Base-by-base conservation (phyloP, 176 grass and related monocot genomes). In the Avena sativa region DNA sequence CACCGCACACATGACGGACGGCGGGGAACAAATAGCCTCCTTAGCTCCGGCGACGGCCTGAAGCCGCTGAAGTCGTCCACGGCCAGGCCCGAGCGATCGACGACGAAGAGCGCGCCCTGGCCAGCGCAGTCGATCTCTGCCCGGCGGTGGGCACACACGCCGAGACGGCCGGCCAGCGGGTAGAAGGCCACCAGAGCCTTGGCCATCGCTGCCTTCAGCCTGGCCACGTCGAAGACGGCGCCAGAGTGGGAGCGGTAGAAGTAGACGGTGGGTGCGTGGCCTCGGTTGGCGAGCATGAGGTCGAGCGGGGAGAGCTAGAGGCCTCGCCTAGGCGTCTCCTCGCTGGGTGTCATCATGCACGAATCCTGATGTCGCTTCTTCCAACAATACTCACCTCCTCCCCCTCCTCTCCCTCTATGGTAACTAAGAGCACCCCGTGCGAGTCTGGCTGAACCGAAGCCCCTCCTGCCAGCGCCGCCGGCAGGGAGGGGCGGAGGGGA, bases 251-350 rank as follows among this genome's bases (percentile, higher is more conserved):
- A 64, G 52, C 74, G 73, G 81, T 90, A 93, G 47, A 90, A 74
- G 77, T 88, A 88, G 25, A 93, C 82, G 4, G 50, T 59, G 9
- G 91, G 88, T 38, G 91, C 86, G 82, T 90, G 83, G 9, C 70
- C 85, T 72, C 66, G 21, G 13, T 55, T 64, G 13, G 26, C 46
- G 0, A 76, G 30, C 14, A 76, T 7, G 11, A 86, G 20, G 21
- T 93, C 92, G 9, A 91, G 79, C 25, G 76, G 83, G 26, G 92
- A 93, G 9, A 88, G 85, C 89, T 88, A 93, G 0, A 93, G 80
- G 57, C 17, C 51, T 17, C 74, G 20, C 32, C 21, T 88, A 12
- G 91, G 91, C 9, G 91, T 88, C 51, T 85, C 60, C 44, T 67
- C 71, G 8, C 55, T 49, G 0, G 91, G 88, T 8, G 62, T 50